These are phyloP conservation scores for Rhodamnia rubescens DNA, from an alignment of 345 rosid genomes.

Conservation along the genomic window DNA sequence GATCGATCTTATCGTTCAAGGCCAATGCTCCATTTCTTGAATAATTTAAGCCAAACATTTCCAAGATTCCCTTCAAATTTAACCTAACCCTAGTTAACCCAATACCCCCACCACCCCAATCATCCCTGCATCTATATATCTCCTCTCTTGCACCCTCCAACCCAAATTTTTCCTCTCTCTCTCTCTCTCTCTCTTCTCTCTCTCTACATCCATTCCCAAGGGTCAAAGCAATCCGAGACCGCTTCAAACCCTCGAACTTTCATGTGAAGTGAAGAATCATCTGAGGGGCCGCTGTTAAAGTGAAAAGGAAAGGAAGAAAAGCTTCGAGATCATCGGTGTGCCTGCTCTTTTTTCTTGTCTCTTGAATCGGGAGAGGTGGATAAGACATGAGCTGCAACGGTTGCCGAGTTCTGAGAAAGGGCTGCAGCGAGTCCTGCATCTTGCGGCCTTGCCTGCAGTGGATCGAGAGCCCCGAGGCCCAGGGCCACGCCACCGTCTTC, in stretches of 20 bases:
- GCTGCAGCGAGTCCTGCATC: constrained; percentile 90
- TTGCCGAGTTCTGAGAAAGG: constrained; percentile 88
- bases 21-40: neutral
- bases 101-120: neutral
- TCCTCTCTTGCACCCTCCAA: neutral
- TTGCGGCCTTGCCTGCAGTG: constrained; percentile 83
- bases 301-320: neutral
- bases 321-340: neutral
- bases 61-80: neutral
- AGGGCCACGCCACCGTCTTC: constrained; percentile 95
- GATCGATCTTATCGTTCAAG: neutral
- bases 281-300: neutral
- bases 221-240: constrained; percentile 6
- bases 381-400: constrained; percentile 90
- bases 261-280: constrained; percentile 3
- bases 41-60: neutral
- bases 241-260: neutral
- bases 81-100: constrained; percentile 19
- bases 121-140: constrained; percentile 8
- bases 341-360: neutral
- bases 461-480: constrained; percentile 86
- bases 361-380: neutral
- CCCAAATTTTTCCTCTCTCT: neutral
- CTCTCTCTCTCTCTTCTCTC: neutral
- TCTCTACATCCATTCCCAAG: constrained; percentile 8